Conservation (phyloP, 768 basidiomycete genomes). For the Podaxis rugospora region DNA sequence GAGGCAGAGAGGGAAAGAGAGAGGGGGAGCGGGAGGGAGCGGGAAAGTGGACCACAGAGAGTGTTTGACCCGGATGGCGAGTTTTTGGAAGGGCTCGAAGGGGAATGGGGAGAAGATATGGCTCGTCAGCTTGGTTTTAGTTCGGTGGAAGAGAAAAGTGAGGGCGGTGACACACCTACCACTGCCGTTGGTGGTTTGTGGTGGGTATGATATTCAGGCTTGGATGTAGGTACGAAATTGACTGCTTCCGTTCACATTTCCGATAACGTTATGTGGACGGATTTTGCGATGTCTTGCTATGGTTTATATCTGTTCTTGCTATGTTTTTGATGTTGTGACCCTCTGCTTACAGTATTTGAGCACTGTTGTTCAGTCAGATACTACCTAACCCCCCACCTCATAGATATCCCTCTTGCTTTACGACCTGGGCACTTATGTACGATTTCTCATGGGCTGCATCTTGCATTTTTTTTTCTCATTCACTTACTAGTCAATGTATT, state of each 20-base stretch:
- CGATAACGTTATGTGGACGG: not conserved
- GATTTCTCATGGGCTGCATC: not conserved
- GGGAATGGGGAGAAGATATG: slow-evolving; percentile 12
- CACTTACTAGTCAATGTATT: not conserved
- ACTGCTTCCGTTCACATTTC: not conserved
- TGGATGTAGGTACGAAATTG: not conserved
- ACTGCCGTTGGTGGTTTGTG: not conserved
- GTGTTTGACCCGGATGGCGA: slow-evolving; percentile 11
- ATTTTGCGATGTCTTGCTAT: not conserved
- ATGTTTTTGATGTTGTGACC: not conserved
- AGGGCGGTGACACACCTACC: not conserved
- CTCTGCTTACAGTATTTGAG: not conserved
- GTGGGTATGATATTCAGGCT: not conserved
- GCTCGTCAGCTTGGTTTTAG: slow-evolving; percentile 2
- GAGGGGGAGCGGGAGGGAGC: not conserved
- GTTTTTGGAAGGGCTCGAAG: slow-evolving; percentile 8
- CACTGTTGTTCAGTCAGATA: not conserved
- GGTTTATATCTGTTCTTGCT: not conserved
- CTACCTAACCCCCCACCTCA: not conserved
- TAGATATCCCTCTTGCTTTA: not conserved
- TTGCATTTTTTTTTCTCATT: not conserved
- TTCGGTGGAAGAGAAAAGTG: slow-evolving; percentile 5
- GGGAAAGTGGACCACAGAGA: not conserved
- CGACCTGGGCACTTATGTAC: not conserved
- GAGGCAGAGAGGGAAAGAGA: not conserved